Conservation (phyloP, 2,329 filamentous ascomycete species). For the Monosporascus ibericus region DNA sequence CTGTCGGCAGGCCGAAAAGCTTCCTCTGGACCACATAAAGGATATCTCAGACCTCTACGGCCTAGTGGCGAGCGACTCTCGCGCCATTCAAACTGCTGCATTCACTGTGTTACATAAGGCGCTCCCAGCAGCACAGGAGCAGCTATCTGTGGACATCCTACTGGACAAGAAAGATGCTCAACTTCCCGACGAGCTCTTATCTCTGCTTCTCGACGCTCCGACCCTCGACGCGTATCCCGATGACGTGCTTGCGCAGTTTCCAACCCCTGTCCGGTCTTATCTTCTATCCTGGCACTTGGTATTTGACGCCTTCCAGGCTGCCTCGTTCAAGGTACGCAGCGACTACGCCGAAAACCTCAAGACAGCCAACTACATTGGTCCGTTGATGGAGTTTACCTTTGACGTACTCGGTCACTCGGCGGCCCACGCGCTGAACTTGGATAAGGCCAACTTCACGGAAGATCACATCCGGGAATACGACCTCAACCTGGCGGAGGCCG, state of each 20-base stretch:
- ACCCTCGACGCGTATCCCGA: constrained; percentile 62
- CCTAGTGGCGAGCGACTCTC: constrained; percentile 69
- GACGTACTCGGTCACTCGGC: constrained; percentile 77
- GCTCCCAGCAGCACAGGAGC: constrained; percentile 73
- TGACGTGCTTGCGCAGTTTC: constrained; percentile 61
- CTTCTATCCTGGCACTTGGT: constrained; percentile 84
- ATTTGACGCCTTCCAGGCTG: constrained; percentile 75
- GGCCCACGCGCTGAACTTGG: constrained; percentile 67
- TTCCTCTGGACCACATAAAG: constrained; percentile 56
- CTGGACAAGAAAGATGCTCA: constrained; percentile 65
- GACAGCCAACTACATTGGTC: constrained; percentile 59
- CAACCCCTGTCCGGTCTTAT: constrained; percentile 67
- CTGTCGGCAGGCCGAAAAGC: constrained; percentile 58
- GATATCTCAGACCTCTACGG: constrained; percentile 66
- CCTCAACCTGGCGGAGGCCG: constrained; percentile 45
- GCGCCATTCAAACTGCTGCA: constrained; percentile 70
- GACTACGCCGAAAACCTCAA: constrained; percentile 79
- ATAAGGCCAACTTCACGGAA: constrained; percentile 56
- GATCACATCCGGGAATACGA: constrained; percentile 52
- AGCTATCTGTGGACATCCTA: constrained; percentile 72
- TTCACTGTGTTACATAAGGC: constrained; percentile 74
- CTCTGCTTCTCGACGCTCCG: constrained; percentile 73
- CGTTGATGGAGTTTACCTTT: constrained; percentile 73
- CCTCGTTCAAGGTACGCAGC: constrained; percentile 75
- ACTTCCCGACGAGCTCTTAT: constrained; percentile 79